A percentile compares a stretch with the other conserved stretches of the same genome.
Conservation (phyloP, 78 protist genomes). For the Capsaspora owczarzaki region DNA sequence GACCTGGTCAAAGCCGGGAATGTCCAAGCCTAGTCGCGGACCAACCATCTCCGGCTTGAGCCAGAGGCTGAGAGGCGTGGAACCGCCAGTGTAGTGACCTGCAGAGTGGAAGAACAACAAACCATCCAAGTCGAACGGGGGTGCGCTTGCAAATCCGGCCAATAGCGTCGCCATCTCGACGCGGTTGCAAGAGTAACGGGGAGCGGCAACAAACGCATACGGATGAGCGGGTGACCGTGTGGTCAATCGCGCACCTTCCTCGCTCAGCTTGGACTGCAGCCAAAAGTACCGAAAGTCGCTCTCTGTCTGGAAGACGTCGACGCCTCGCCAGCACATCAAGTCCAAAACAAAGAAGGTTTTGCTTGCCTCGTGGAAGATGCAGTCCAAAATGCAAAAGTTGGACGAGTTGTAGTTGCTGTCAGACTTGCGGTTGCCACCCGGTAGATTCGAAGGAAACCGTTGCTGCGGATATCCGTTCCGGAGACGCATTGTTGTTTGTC, state of each 20-base stretch:
- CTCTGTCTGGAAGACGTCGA: not conserved
- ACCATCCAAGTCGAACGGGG: not conserved
- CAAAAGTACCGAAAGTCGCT: not conserved
- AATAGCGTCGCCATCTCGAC: not conserved
- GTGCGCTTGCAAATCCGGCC: not conserved
- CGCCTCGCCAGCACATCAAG: not conserved
- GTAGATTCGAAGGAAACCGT: not conserved
- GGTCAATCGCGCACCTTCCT: not conserved
- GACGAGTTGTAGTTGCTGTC: too few species aligned
- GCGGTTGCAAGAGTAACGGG: not conserved
- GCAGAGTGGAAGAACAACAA: not conserved
- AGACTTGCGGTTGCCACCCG: not conserved
- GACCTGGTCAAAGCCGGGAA: too few species aligned
- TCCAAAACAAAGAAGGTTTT: not conserved
- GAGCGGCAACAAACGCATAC: not conserved
- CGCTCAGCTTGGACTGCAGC: not conserved
- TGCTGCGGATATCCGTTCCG: not conserved
- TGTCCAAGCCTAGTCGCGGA: not conserved
- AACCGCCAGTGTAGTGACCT: not conserved
- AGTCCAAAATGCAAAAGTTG: not conserved
- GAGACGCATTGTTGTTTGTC: too few species aligned
- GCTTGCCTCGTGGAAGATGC: not conserved
- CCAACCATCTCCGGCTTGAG: not conserved
- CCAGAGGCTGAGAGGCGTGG: not conserved
- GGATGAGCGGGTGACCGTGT: not conserved